Evolutionary conservation across 768 basidiomycete genomes (phyloP).

Genomic region (Rhodotorula taiwanensis): DNA sequence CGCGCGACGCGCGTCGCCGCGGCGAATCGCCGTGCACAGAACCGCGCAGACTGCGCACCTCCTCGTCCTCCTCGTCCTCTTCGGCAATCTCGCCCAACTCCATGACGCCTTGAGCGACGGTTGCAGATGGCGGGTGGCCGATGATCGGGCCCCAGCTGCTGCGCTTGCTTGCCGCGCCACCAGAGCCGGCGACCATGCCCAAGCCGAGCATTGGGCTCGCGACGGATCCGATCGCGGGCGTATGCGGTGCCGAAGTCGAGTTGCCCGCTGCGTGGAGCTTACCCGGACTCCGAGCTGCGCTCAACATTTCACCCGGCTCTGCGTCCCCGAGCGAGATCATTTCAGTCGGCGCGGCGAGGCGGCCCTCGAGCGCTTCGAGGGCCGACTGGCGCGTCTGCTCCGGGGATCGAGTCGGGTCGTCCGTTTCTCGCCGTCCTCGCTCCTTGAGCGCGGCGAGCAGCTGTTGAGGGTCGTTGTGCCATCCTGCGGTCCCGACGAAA

Average conservation of each 20-base stretch:
- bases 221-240: not conserved
- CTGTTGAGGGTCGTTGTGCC: slow-evolving; percentile 46
- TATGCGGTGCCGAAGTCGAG: not conserved
- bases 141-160: slow-evolving; percentile 24
- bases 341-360: slow-evolving; percentile 52
- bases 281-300: slow-evolving; percentile 6
- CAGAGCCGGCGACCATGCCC: slow-evolving; percentile 9
- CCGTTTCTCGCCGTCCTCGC: slow-evolving; percentile 59
- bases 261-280: not conserved
- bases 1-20: not conserved
- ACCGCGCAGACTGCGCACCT: slow-evolving; percentile 8
- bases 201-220: slow-evolving; percentile 29
- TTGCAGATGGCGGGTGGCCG: slow-evolving; percentile 9
- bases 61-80: slow-evolving; percentile 78
- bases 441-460: slow-evolving; percentile 49
- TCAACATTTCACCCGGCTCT: slow-evolving; percentile 29
- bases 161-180: slow-evolving; percentile 6
- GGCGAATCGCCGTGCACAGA: not conserved
- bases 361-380: slow-evolving; percentile 76
- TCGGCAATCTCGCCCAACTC: slow-evolving; percentile 58
- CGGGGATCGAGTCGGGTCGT: slow-evolving; percentile 55
- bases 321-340: slow-evolving; percentile 30
- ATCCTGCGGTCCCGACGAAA: not conserved
- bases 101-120: slow-evolving; percentile 31
- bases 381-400: slow-evolving; percentile 74